Conservation (phyloP, 805 yeast genomes). For the Cyberlindnera maritima region DNA sequence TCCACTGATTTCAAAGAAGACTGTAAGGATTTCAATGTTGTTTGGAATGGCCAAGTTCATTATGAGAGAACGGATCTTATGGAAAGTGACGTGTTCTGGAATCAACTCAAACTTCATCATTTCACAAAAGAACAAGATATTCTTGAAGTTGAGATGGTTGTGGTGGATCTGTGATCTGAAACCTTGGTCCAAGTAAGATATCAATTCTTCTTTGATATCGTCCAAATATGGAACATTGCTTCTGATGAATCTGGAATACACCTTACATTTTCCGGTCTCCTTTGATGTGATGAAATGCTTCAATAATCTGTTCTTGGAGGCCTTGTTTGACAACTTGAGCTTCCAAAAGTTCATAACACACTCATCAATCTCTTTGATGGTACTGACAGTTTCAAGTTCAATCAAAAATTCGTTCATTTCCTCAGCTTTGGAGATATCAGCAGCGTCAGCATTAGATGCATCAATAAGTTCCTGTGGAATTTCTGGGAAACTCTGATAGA, state of each 20-base stretch:
- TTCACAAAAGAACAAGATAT: constrained; percentile 66
- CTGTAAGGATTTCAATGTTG: constrained; percentile 65
- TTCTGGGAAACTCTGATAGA: constrained; percentile 57
- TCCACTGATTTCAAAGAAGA: constrained; percentile 76
- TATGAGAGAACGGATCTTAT: constrained; percentile 63
- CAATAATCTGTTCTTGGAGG: constrained; percentile 60
- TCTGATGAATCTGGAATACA: constrained; percentile 69
- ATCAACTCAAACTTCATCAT: constrained; percentile 72
- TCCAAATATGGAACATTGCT: constrained; percentile 48
- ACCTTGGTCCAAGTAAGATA: constrained; percentile 53
- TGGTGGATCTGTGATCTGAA: constrained; percentile 60
- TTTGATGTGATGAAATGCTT: constrained; percentile 51
- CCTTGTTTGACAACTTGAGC: constrained; percentile 61
- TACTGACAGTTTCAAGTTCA: constrained; percentile 40
- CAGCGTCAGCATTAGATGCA: constrained; percentile 27
- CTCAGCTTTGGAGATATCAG: constrained; percentile 31
- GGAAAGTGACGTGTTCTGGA: constrained; percentile 69
- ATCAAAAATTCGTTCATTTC: constrained; percentile 41
- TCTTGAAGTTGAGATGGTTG: constrained; percentile 49
- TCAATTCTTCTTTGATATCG: constrained; percentile 50
- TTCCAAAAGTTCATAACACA: constrained; percentile 47
- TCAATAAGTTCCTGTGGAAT: constrained; percentile 34
- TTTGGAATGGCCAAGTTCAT: constrained; percentile 48
- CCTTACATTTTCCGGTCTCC: constrained; percentile 43
- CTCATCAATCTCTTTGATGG: constrained; percentile 49